Base-by-base conservation (phyloP, 2,329 filamentous ascomycete species). In the Stachybotrys chlorohalonatus region DNA sequence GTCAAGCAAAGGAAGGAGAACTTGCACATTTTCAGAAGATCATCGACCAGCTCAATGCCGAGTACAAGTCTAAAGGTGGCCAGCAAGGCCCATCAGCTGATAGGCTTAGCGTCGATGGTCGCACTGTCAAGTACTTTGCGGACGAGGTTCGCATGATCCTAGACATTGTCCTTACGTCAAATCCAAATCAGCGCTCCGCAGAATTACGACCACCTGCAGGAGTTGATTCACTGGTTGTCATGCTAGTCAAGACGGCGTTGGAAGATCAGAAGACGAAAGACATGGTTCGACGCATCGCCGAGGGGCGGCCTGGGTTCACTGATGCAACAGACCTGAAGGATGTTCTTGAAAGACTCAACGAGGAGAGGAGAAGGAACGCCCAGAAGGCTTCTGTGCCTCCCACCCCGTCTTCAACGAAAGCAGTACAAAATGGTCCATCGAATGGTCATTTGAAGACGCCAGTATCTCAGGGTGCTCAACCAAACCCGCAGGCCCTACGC, bases 11-110 rank as follows among this genome's bases (percentile, higher is more conserved):
- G 11, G 80, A 83, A 45, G 80, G 84, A 13, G 87, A 94, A 66
- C 72, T 94, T 11, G 83, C 83, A 50, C 82, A 85, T 58, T 94
- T 94, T 61, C 89, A 94, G 66, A 79, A 78, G 51, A 89, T 94
- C 47, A 94, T 94, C 58, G 87, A 91, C 63, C 84, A 90, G 65
- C 80, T 94, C 55, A 91, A 86, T 2, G 70, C 70, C 1, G 80
- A 84, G 57, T 80, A 80, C 60, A 79, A 77, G 61, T 75, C 72
- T 47, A 80, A 73, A 46, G 77, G 77, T 7, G 73, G 72, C 0
- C 73, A 77, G 46, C 74, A 77, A 52, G 78, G 76, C 0, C 80
- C 80, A 7, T 78, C 79, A 5, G 78, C 80, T 1, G 80, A 83
- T 54, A 69, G 75, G 52, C 67, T 84, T 16, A 62, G 81, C 17